These are phyloP conservation scores for Chloranthus sessilifolius DNA, from an alignment of 164 flowering plant species.

Conservation along the genomic window DNA sequence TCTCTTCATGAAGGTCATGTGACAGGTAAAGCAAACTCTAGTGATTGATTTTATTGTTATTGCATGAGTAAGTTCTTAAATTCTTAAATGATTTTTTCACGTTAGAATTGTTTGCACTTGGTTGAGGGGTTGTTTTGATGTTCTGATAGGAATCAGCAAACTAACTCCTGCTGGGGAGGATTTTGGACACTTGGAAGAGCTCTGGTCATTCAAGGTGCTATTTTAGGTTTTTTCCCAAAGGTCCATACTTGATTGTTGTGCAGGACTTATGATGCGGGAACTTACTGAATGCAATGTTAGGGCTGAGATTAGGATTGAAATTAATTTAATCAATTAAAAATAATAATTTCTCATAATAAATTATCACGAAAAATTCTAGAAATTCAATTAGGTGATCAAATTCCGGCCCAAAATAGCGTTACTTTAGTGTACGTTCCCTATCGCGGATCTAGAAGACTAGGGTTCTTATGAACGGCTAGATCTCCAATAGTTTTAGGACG, in stretches of 20 bases:
- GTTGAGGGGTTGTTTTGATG: neutral
- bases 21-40: constrained; percentile 3
- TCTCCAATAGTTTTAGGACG: too few species aligned
- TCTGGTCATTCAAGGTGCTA: constrained; percentile 12
- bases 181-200: constrained; percentile 3
- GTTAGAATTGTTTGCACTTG: neutral
- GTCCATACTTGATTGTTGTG: neutral
- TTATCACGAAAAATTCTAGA: too few species aligned
- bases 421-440: too few species aligned
- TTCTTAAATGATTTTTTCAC: neutral
- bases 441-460: too few species aligned
- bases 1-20: constrained; percentile 11
- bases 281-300: too few species aligned
- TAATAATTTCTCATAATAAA: too few species aligned
- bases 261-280: neutral
- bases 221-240: neutral
- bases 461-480: too few species aligned
- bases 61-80: neutral
- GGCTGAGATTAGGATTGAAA: too few species aligned
- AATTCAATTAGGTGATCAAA: too few species aligned
- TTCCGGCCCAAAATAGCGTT: too few species aligned
- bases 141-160: constrained; percentile 9
- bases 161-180: constrained; percentile 3
- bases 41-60: neutral
- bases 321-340: too few species aligned